Conservation (phyloP, 2,329 filamentous ascomycete species). For the Zalaria sp. region DNA sequence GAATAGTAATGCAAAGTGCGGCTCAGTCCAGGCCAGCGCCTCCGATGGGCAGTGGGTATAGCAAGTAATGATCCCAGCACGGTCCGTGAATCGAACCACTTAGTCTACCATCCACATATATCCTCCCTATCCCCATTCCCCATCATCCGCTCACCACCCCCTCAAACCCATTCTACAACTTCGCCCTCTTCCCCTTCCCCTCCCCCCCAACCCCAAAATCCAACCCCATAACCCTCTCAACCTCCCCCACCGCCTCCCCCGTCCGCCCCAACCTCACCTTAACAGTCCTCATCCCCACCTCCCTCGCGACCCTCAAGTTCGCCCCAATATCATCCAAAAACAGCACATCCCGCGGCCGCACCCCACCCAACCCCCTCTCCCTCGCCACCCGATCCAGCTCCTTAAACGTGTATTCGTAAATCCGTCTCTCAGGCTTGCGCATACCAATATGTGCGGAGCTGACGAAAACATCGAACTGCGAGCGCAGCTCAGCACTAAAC, state of each 20-base stretch:
- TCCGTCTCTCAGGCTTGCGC: constrained; percentile 70
- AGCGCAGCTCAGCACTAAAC: constrained; percentile 38
- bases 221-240: constrained; percentile 64
- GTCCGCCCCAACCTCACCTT: constrained; percentile 71
- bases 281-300: constrained; percentile 64
- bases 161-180: too few species aligned
- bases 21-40: too few species aligned
- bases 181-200: constrained; percentile 8
- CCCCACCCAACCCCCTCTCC: constrained; percentile 38
- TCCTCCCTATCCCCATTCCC: background rate
- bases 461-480: constrained; percentile 74
- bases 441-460: constrained; percentile 76
- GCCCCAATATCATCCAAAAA: constrained; percentile 93
- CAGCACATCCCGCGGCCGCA: constrained; percentile 55
- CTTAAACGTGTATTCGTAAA: constrained; percentile 62
- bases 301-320: constrained; percentile 70
- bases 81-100: too few species aligned
- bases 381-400: constrained; percentile 50
- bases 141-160: too few species aligned
- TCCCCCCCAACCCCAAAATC: constrained; percentile 34
- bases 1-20: too few species aligned
- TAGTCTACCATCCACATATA: background rate
- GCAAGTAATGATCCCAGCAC: too few species aligned
- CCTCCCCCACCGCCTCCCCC: constrained; percentile 65
- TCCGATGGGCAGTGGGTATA: too few species aligned